These are phyloP conservation scores for Herpetomonas samuelpessoai DNA, from an alignment of 208 protist species.

Conservation along the genomic window DNA sequence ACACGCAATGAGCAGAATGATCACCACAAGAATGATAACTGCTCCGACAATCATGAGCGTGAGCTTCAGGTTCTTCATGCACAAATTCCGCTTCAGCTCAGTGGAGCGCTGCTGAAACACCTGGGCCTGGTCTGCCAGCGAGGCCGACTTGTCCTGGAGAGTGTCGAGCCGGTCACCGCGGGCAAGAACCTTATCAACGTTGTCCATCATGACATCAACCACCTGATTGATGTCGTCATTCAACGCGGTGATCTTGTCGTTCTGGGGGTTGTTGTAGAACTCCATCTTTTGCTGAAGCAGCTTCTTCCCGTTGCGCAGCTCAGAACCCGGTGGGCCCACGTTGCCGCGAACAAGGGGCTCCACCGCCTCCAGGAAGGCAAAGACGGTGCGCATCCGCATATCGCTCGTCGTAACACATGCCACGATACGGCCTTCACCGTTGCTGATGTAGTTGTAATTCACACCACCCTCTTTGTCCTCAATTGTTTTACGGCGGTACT, in stretches of 20 bases:
- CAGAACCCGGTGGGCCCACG: slow-evolving; percentile 38
- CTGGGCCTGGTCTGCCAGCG: slow-evolving; percentile 77
- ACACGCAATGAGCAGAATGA: slow-evolving; percentile 85
- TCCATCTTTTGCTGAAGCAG: slow-evolving; percentile 92
- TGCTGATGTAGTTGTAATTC: slow-evolving; percentile 92
- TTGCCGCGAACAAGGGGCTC: slow-evolving; percentile 77
- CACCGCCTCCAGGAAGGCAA: slow-evolving; percentile 88
- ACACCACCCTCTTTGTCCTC: slow-evolving; percentile 90
- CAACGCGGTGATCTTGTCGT: slow-evolving; percentile 88
- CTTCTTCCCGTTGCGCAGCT: slow-evolving; percentile 89
- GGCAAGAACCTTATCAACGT: slow-evolving; percentile 90
- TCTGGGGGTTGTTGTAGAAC: slow-evolving; percentile 92
- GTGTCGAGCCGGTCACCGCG: slow-evolving; percentile 87
- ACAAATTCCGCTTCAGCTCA: slow-evolving; percentile 87
- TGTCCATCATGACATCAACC: slow-evolving; percentile 93
- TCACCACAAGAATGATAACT: slow-evolving; percentile 69
- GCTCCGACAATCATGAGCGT: slow-evolving; percentile 74
- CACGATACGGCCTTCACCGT: slow-evolving; percentile 85
- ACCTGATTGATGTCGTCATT: slow-evolving; percentile 91
- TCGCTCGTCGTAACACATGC: slow-evolving; percentile 83
- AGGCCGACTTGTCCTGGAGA: slow-evolving; percentile 83
- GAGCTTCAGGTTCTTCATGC: slow-evolving; percentile 90
- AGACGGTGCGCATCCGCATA: slow-evolving; percentile 90
- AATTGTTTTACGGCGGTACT: slow-evolving; percentile 89
- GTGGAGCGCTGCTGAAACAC: slow-evolving; percentile 83